These are phyloP conservation scores for Hygrophorus russula DNA, from an alignment of 768 basidiomycete genomes.

Conservation along the genomic window DNA sequence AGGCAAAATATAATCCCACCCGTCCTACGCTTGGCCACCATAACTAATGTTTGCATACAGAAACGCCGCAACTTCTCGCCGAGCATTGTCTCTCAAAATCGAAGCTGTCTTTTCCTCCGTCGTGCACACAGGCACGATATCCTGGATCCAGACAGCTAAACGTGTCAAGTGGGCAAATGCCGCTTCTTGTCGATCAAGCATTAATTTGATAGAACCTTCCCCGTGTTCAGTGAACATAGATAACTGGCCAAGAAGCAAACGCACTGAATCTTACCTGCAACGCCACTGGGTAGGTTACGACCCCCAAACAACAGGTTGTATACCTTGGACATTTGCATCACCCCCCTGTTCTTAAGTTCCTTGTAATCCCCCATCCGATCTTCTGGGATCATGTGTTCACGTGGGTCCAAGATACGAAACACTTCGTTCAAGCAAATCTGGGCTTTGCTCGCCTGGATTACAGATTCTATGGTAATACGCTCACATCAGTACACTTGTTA, in stretches of 20 bases:
- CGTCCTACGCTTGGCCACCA: too few relatives aligned
- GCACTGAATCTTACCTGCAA: neutral
- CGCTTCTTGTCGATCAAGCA: neutral
- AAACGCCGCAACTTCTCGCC: neutral
- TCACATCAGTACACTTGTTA: neutral
- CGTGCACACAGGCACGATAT: constrained; percentile 1
- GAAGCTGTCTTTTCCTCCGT: neutral
- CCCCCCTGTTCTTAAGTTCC: neutral
- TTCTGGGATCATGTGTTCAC: constrained; percentile 4
- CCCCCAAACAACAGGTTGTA: constrained; percentile 4
- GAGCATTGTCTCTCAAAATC: constrained; percentile 1
- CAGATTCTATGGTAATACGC: neutral
- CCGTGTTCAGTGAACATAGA: neutral
- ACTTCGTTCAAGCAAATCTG: constrained; percentile 4
- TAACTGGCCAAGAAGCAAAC: neutral
- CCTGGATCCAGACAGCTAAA: constrained; percentile 5
- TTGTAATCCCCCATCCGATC: constrained; percentile 4
- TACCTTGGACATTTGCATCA: constrained; percentile 5
- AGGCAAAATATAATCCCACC: too few relatives aligned
- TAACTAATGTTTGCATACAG: too few relatives aligned
- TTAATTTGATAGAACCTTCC: neutral
- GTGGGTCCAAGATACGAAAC: neutral
- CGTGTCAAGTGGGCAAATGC: constrained; percentile 3
- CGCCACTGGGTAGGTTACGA: neutral
- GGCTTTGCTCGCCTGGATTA: neutral